A percentile compares a stretch with the other conserved stretches of the same genome.
These are phyloP conservation scores for Cordyceps javanica DNA, from an alignment of 2,329 filamentous ascomycete species.

Conservation along the genomic window DNA sequence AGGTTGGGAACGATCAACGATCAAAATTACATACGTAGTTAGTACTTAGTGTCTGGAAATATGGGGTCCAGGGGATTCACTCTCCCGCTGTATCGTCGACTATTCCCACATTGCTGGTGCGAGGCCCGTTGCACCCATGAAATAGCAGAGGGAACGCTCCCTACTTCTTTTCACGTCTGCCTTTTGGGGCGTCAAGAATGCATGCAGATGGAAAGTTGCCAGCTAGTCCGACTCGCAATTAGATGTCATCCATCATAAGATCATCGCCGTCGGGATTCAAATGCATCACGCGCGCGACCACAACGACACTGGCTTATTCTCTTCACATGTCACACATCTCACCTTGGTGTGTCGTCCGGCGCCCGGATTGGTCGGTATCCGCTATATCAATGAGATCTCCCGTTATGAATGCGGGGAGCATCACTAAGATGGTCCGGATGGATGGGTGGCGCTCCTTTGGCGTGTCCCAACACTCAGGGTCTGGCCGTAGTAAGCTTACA, in stretches of 20 bases:
- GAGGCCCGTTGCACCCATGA: too few species aligned
- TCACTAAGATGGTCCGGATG: conserved; percentile 7
- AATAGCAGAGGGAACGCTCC: too few species aligned
- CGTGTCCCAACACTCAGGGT: background rate
- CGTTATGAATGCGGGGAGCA: conserved; percentile 10
- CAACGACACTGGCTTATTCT: background rate
- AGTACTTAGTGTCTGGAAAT: too few species aligned
- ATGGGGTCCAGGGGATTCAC: background rate
- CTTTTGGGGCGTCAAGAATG: too few species aligned
- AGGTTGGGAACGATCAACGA: background rate
- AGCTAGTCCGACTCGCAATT: too few species aligned
- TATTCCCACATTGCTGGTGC: background rate
- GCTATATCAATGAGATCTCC: background rate
- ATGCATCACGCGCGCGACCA: background rate
- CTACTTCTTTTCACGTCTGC: too few species aligned
- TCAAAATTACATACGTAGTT: background rate
- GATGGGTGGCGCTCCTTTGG: background rate
- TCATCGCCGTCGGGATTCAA: background rate
- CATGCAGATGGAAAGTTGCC: too few species aligned
- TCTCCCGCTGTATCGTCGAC: background rate
- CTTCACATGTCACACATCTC: conserved; percentile 6
- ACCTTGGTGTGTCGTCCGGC: conserved; percentile 1
- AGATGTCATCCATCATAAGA: background rate
- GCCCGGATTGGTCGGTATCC: background rate
- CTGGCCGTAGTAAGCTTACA: background rate